Conservation (phyloP, 2,329 filamentous ascomycete species). For the Colletotrichum sp. region DNA sequence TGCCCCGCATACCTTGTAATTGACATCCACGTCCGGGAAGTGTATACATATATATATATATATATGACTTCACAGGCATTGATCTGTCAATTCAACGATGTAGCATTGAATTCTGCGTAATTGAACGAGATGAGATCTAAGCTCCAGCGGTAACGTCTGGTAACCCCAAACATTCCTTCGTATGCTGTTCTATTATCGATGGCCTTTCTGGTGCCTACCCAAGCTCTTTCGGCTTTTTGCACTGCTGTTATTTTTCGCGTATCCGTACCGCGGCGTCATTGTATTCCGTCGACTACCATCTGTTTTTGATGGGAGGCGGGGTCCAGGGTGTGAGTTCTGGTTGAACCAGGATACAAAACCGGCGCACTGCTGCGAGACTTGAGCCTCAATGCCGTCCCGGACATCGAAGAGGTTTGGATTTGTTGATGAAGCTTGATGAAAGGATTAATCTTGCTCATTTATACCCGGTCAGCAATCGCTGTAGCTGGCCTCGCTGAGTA, state of each 20-base stretch:
- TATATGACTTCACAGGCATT: too few relatives aligned
- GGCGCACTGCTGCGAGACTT: too few relatives aligned
- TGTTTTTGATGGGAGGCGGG: neutral
- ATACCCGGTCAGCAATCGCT: neutral
- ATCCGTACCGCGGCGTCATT: accelerated
- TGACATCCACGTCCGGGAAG: too few relatives aligned
- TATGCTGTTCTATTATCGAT: neutral
- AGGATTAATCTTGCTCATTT: neutral
- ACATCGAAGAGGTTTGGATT: too few relatives aligned
- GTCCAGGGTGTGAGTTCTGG: too few relatives aligned
- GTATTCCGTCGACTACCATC: neutral
- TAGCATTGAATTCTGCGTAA: too few relatives aligned
- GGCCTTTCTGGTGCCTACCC: accelerated
- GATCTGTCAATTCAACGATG: too few relatives aligned
- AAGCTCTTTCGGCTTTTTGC: neutral
- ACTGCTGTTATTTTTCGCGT: accelerated
- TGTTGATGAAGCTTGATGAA: neutral
- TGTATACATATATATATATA: too few relatives aligned
- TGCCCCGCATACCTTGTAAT: too few relatives aligned
- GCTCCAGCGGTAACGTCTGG: neutral
- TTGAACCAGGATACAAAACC: too few relatives aligned
- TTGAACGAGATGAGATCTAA: too few relatives aligned
- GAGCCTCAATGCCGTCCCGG: too few relatives aligned
- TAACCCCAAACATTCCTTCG: accelerated
- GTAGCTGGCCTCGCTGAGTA: accelerated